Evolutionary conservation across 345 rosid genomes (phyloP).

Genomic region (Cochlearia excelsa): DNA sequence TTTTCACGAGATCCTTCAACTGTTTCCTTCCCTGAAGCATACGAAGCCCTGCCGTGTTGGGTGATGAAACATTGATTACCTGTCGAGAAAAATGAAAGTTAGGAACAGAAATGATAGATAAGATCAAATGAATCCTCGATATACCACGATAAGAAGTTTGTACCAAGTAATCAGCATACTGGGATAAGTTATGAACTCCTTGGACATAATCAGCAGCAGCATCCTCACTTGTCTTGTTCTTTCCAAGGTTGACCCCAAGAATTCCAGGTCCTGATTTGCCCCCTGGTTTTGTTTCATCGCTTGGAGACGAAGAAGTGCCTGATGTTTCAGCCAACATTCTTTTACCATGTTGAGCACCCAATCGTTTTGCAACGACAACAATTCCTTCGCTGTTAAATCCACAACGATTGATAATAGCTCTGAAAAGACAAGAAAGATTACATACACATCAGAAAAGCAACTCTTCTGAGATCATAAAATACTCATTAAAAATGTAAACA

Average conservation of each 20-base stretch:
- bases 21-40: conserved; percentile 97
- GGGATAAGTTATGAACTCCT: conserved; percentile 96
- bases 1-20: conserved; percentile 89
- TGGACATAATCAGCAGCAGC: conserved; percentile 93
- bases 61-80: conserved; percentile 98
- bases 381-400: conserved; percentile 98
- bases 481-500: neutral
- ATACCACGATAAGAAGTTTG: neutral
- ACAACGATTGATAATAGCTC: conserved; percentile 89
- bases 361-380: conserved; percentile 88
- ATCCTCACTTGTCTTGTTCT: conserved; percentile 95
- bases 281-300: conserved; percentile 63
- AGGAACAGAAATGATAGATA: neutral
- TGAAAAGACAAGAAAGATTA: conserved; percentile 27
- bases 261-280: conserved; percentile 99
- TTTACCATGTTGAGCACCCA: conserved; percentile 98
- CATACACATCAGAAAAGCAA: conserved; percentile 5
- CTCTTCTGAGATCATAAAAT: neutral
- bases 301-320: conserved; percentile 51
- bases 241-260: conserved; percentile 97
- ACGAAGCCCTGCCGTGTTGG: conserved; percentile 93
- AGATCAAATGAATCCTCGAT: conserved; percentile 1
- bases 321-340: conserved; percentile 86
- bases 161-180: conserved; percentile 98
- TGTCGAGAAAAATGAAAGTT: conserved; percentile 24